phyloP scores from a whole-genome alignment of 2,329 filamentous ascomycete genomes.

The Aspergillus puulaauensis region DNA sequence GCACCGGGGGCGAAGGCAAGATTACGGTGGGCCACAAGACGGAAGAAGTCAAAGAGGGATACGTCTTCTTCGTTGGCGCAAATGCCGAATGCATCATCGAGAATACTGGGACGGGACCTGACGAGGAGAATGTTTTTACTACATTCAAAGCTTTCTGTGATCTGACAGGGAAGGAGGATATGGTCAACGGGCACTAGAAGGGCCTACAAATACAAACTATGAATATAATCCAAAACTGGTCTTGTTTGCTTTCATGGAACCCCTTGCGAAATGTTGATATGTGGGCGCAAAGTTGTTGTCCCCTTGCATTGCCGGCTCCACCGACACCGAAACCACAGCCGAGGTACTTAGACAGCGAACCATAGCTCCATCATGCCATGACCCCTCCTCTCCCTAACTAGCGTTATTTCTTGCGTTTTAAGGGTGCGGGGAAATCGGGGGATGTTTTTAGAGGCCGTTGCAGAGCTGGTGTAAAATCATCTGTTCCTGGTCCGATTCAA shows the following conservation, averaged over 20 bases:
- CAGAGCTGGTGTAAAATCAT: neutral
- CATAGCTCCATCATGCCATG: neutral
- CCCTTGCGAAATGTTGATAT: neutral
- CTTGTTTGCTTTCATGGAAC: neutral
- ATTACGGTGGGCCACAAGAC: slow-evolving; percentile 83
- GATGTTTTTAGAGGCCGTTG: too few relatives aligned
- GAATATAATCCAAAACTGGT: neutral
- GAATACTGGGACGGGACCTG: slow-evolving; percentile 54
- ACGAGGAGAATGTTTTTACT: slow-evolving; percentile 68
- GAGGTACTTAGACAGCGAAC: neutral
- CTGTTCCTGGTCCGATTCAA: neutral
- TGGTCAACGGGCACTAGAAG: slow-evolving; percentile 34
- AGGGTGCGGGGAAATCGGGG: neutral
- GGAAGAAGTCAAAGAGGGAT: slow-evolving; percentile 70
- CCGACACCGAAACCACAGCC: neutral
- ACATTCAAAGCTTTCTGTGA: slow-evolving; percentile 96
- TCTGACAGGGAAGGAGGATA: slow-evolving; percentile 55
- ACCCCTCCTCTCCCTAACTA: neutral
- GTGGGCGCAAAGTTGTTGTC: neutral
- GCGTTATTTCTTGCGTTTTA: neutral
- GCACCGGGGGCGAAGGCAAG: slow-evolving; percentile 76
- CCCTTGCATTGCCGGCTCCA: neutral
- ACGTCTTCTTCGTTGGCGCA: slow-evolving; percentile 82
- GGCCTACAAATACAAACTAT: neutral
- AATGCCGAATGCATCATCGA: slow-evolving; percentile 81